A percentile compares a stretch with the other conserved stretches of the same genome.
These are phyloP conservation scores for Solanum pimpinellifolium DNA, from an alignment of 257 asterid species.

Conservation along the genomic window DNA sequence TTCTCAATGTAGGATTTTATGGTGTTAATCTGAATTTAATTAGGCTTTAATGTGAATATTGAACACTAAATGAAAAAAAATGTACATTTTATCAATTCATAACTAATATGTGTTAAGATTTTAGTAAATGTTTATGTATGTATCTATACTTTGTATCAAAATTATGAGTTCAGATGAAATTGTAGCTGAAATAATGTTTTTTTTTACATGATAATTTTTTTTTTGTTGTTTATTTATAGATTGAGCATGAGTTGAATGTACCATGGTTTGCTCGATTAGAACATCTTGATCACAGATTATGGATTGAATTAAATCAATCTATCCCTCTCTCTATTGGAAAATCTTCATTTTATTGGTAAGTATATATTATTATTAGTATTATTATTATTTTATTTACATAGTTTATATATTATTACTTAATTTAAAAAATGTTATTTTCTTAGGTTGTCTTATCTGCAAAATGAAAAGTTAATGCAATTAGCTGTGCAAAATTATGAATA, in stretches of 20 bases:
- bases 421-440: not conserved
- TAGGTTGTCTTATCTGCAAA: slow-evolving; percentile 26
- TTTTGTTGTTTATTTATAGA: slow-evolving; percentile 5
- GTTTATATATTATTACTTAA: not conserved
- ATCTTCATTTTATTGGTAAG: slow-evolving; percentile 33
- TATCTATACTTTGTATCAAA: not conserved
- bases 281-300: slow-evolving; percentile 43
- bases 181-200: not conserved
- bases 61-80: not conserved
- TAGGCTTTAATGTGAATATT: too few relatives aligned
- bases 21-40: too few relatives aligned
- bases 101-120: not conserved
- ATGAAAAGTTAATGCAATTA: slow-evolving; percentile 34
- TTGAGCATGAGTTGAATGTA: slow-evolving; percentile 31
- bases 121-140: not conserved
- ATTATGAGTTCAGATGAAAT: not conserved
- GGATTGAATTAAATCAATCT: slow-evolving; percentile 40
- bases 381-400: not conserved
- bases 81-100: not conserved
- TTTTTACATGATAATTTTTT: not conserved
- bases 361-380: too few relatives aligned
- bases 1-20: too few relatives aligned
- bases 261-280: slow-evolving; percentile 56
- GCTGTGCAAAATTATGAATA: slow-evolving; percentile 37
- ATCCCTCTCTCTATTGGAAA: slow-evolving; percentile 23